phyloP scores from a whole-genome alignment of 1,139 yeast species.

The Magnusiomyces ingens region DNA sequence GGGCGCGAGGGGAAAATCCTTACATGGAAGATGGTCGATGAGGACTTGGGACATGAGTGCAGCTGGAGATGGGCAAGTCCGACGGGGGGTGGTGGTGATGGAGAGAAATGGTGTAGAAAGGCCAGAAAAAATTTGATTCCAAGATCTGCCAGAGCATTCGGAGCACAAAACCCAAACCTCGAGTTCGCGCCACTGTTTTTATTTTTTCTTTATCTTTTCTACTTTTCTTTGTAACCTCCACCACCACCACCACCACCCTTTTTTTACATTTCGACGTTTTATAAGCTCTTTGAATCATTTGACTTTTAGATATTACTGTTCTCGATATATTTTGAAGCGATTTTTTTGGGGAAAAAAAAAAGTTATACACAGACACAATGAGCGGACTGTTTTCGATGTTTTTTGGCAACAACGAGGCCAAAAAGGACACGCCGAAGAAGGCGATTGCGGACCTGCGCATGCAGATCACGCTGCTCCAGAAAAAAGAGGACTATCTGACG shows the following conservation, averaged over 20 bases:
- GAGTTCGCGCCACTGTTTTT: background rate
- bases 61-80: too few relatives aligned
- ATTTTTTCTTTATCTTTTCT: conserved; percentile 1
- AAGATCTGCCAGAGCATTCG: too few relatives aligned
- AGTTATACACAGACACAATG: conserved; percentile 25
- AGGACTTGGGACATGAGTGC: too few relatives aligned
- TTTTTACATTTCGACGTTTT: too few relatives aligned
- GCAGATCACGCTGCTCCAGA: conserved; percentile 77
- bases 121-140: too few relatives aligned
- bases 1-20: too few relatives aligned
- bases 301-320: too few relatives aligned
- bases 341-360: conserved; percentile 6
- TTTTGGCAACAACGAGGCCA: conserved; percentile 58
- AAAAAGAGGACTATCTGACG: conserved; percentile 77
- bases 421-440: conserved; percentile 83
- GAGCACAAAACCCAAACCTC: background rate
- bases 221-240: background rate
- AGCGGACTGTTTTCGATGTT: conserved; percentile 40
- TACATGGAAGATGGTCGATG: too few relatives aligned
- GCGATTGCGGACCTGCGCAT: conserved; percentile 87
- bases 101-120: too few relatives aligned
- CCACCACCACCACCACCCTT: background rate
- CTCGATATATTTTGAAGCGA: too few relatives aligned
- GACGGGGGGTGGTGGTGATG: too few relatives aligned
- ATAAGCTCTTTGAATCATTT: too few relatives aligned